These are phyloP conservation scores for Yamadazyma akitaensis DNA, from an alignment of 805 yeast species.

Conservation along the genomic window DNA sequence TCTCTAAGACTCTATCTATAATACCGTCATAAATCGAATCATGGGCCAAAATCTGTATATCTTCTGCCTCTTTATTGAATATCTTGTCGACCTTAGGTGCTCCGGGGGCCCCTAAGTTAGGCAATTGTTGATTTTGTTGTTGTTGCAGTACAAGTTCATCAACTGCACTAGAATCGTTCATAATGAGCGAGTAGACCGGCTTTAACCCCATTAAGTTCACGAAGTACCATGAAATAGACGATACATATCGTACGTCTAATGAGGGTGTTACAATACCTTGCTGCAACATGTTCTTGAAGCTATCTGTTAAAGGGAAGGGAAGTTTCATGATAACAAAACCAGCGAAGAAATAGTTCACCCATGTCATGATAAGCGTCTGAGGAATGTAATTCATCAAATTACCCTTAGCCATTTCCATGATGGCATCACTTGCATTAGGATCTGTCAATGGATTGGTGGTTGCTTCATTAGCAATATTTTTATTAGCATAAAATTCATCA, in stretches of 20 bases:
- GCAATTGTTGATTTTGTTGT: slow-evolving; percentile 36
- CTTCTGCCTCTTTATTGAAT: slow-evolving; percentile 70
- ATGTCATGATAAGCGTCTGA: slow-evolving; percentile 91
- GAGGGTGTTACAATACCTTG: slow-evolving; percentile 81
- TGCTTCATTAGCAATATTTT: slow-evolving; percentile 32
- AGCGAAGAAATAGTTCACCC: slow-evolving; percentile 91
- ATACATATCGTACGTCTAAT: slow-evolving; percentile 87
- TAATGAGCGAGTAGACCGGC: slow-evolving; percentile 69
- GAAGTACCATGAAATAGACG: slow-evolving; percentile 94
- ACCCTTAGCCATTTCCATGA: slow-evolving; percentile 75
- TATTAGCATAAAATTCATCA: slow-evolving; percentile 55
- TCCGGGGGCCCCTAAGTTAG: slow-evolving; percentile 49
- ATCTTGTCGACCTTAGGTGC: slow-evolving; percentile 61
- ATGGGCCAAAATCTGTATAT: slow-evolving; percentile 60
- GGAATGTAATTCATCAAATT: slow-evolving; percentile 84
- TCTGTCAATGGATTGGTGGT: slow-evolving; percentile 66
- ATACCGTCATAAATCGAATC: slow-evolving; percentile 52
- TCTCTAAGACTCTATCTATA: slow-evolving; percentile 51
- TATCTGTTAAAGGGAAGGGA: slow-evolving; percentile 87
- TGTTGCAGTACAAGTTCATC: slow-evolving; percentile 43
- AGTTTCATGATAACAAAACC: slow-evolving; percentile 78
- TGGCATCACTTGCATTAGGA: slow-evolving; percentile 64
- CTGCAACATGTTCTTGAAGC: slow-evolving; percentile 91
- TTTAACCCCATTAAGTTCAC: slow-evolving; percentile 80
- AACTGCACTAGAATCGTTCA: slow-evolving; percentile 50